Percentiles rank a stretch among this genome's conserved stretches.
Conservation (phyloP, 306 rosid genomes). For the Citrullus mucosospermus region DNA sequence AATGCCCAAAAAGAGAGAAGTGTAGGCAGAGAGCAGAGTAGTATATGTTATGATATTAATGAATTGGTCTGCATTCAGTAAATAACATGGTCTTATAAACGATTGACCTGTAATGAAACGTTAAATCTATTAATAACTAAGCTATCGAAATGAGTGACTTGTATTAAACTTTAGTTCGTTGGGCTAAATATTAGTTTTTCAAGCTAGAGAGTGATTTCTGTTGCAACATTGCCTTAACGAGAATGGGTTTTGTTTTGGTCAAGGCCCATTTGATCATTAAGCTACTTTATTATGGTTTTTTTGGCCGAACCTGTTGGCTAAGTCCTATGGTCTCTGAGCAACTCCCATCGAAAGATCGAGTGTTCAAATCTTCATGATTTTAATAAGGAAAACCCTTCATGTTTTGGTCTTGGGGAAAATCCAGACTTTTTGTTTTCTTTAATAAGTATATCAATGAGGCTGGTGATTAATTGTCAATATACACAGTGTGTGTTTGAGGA, state of each 20-base stretch:
- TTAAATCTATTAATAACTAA: no score
- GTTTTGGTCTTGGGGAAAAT: background rate
- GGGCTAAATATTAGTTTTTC: background rate
- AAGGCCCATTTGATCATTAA: background rate
- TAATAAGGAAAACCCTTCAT: background rate
- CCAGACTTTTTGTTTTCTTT: no score
- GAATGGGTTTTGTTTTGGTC: background rate
- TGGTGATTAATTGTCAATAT: constrained; percentile 15
- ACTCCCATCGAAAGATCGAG: no score
- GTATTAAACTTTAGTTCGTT: background rate
- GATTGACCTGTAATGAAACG: background rate
- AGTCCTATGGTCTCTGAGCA: background rate
- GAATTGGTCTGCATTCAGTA: background rate
- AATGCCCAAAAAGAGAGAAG: background rate
- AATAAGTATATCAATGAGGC: background rate
- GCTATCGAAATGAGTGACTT: background rate
- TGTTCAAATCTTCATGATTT: background rate
- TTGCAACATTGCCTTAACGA: background rate
- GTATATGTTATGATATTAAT: background rate
- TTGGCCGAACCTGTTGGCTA: background rate
- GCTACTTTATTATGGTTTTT: background rate
- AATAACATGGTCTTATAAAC: background rate
- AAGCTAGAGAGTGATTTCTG: background rate
- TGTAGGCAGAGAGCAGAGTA: background rate
- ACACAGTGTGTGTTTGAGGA: constrained; percentile 64